These are phyloP conservation scores for Pseudocohnilembus persalinus DNA, from an alignment of 169 alveolate species.

Conservation along the genomic window DNA sequence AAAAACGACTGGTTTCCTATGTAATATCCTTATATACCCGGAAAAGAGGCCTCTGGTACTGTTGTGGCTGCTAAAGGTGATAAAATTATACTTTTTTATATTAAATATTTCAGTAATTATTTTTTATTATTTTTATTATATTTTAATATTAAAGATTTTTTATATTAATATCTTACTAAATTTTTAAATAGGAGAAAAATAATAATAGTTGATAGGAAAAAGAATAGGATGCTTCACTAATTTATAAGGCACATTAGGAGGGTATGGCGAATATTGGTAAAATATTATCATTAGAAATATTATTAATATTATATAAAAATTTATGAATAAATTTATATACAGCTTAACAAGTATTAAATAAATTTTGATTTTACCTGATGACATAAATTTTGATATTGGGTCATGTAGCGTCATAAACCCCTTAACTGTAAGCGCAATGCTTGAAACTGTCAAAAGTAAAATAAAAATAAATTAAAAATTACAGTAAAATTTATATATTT, in stretches of 20 bases:
- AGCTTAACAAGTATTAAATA: slow-evolving; percentile 35
- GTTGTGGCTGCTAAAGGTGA: slow-evolving; percentile 43
- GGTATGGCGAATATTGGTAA: slow-evolving; percentile 37
- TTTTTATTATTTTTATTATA: too few relatives aligned
- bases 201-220: slow-evolving; percentile 29
- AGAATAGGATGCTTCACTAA: slow-evolving; percentile 34
- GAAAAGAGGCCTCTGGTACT: slow-evolving; percentile 48
- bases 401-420: slow-evolving; percentile 70
- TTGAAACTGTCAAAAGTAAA: slow-evolving; percentile 41
- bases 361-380: slow-evolving; percentile 38
- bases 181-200: not conserved
- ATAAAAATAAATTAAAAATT: too few relatives aligned
- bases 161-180: not conserved
- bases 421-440: slow-evolving; percentile 65
- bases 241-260: slow-evolving; percentile 51
- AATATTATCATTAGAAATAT: too few relatives aligned
- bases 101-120: too few relatives aligned
- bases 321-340: slow-evolving; percentile 11
- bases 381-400: slow-evolving; percentile 54
- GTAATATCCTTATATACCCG: slow-evolving; percentile 42
- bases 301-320: too few relatives aligned
- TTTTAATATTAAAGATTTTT: too few relatives aligned
- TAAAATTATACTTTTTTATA: too few relatives aligned
- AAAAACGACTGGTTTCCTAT: slow-evolving; percentile 19
- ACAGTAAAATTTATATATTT: not conserved